Conservation (phyloP, 2,329 filamentous ascomycete genomes). For the Lachnellula hyalina region DNA sequence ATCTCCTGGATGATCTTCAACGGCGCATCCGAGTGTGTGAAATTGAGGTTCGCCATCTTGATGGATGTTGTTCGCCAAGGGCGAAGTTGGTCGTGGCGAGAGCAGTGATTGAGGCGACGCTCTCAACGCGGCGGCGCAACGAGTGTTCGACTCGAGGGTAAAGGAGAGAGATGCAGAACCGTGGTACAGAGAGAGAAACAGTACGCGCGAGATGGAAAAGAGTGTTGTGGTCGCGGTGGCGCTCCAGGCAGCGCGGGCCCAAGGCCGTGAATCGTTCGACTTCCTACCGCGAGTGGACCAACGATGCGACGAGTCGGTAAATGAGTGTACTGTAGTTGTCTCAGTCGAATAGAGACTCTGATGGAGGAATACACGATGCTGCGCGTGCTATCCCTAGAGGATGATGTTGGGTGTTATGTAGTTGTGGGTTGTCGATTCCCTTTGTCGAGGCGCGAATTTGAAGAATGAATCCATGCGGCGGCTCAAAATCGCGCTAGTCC, state of each 20-base stretch:
- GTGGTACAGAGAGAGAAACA: constrained; percentile 14
- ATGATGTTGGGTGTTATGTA: constrained; percentile 12
- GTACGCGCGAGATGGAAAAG: constrained; percentile 22
- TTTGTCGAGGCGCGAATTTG: constrained; percentile 1
- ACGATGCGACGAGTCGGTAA: constrained; percentile 18
- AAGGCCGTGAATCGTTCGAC: constrained; percentile 24
- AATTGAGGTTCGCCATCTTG: constrained; percentile 88
- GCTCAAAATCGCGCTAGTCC: neutral
- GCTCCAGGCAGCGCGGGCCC: constrained; percentile 30
- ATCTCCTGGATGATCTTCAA: constrained; percentile 98
- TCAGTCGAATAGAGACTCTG: constrained; percentile 27
- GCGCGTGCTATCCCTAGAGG: constrained; percentile 29
- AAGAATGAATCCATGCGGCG: neutral
- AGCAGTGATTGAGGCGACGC: constrained; percentile 9
- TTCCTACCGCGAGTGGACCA: constrained; percentile 21
- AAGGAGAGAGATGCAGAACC: constrained; percentile 9
- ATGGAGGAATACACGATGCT: constrained; percentile 30
- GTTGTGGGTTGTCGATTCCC: neutral
- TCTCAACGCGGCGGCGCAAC: constrained; percentile 18
- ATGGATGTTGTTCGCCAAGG: constrained; percentile 11
- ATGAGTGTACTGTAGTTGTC: constrained; percentile 28
- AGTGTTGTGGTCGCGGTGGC: constrained; percentile 25
- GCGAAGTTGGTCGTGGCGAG: constrained; percentile 10
- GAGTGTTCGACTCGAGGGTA: constrained; percentile 18
- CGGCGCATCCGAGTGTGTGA: constrained; percentile 87